A percentile compares a stretch with the other conserved stretches of the same genome.
These are phyloP conservation scores for Curvularia verruculosa DNA, from an alignment of 2,329 filamentous ascomycete species.

Conservation along the genomic window DNA sequence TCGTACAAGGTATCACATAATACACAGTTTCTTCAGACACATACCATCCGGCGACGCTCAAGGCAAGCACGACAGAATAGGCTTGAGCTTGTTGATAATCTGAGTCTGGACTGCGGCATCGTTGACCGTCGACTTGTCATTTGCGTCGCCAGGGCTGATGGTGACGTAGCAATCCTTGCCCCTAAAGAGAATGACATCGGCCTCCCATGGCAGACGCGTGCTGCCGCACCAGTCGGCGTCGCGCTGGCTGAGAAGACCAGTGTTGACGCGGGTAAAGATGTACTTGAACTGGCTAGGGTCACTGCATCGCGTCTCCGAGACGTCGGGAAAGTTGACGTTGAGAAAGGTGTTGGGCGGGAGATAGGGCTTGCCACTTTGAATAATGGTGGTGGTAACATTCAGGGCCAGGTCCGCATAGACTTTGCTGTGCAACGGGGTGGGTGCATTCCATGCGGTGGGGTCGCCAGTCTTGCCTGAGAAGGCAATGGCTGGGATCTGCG, in stretches of 20 bases:
- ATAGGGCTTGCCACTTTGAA: slow-evolving; percentile 65
- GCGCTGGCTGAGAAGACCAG: slow-evolving; percentile 42
- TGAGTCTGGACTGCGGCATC: slow-evolving; percentile 45
- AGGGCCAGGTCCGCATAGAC: slow-evolving; percentile 70
- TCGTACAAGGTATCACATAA: background rate
- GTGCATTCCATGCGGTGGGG: slow-evolving; percentile 60
- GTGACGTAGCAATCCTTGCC: slow-evolving; percentile 63
- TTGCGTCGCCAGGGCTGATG: slow-evolving; percentile 67
- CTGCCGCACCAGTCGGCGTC: slow-evolving; percentile 66
- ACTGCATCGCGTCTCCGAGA: slow-evolving; percentile 58
- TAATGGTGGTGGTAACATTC: slow-evolving; percentile 62
- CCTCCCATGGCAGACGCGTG: slow-evolving; percentile 64
- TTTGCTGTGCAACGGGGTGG: slow-evolving; percentile 58
- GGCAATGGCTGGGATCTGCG: slow-evolving; percentile 68
- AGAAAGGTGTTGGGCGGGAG: slow-evolving; percentile 66
- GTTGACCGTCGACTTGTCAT: slow-evolving; percentile 65
- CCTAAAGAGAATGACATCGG: slow-evolving; percentile 55
- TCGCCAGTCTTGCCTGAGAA: slow-evolving; percentile 65
- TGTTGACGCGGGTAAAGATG: slow-evolving; percentile 67
- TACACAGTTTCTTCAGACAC: background rate
- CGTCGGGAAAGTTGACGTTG: slow-evolving; percentile 72
- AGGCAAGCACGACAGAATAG: slow-evolving; percentile 31
- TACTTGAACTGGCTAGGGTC: slow-evolving; percentile 64
- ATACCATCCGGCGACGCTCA: background rate
- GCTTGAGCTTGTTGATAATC: slow-evolving; percentile 36